Conservation (phyloP, 495 filamentous ascomycete species). For the Talaromyces liani region DNA sequence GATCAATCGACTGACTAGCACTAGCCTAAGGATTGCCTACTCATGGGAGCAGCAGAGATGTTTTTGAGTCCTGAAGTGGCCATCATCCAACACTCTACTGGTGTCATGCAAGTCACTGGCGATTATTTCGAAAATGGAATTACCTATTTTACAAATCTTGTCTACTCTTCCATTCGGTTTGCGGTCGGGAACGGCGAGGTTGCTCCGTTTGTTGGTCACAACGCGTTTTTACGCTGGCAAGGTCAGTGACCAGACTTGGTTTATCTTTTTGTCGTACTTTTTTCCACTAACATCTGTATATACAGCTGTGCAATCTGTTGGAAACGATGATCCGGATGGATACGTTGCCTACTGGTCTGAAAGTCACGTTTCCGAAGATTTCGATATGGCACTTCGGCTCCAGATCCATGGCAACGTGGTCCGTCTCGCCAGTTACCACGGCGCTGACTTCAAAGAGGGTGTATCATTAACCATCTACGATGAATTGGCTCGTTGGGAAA, state of each 20-base stretch:
- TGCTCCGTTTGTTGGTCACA: conserved; percentile 60
- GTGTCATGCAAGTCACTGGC: conserved; percentile 38
- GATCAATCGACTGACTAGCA: no score
- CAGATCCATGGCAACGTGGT: conserved; percentile 31
- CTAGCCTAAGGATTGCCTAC: conserved; percentile 33
- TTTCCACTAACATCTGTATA: no score
- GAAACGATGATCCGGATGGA: conserved; percentile 16
- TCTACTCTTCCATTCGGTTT: conserved; percentile 34
- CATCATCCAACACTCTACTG: conserved; percentile 38
- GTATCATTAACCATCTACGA: conserved; percentile 38
- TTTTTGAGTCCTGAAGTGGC: conserved; percentile 36
- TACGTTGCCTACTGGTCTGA: conserved; percentile 35
- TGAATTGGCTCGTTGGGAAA: conserved; percentile 38
- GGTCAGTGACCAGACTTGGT: conserved; percentile 23
- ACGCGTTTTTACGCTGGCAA: conserved; percentile 71
- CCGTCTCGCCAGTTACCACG: conserved; percentile 31
- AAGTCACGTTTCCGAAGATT: conserved; percentile 33
- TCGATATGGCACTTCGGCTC: conserved; percentile 32
- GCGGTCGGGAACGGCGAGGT: conserved; percentile 30
- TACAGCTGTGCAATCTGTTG: conserved; percentile 17
- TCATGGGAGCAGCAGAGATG: conserved; percentile 41
- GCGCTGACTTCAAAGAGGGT: conserved; percentile 35
- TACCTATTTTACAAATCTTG: conserved; percentile 35
- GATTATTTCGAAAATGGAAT: conserved; percentile 37
- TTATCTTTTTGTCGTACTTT: no score